phyloP scores from a whole-genome alignment of 176 grass and related monocot species.

The Carex littledalei region DNA sequence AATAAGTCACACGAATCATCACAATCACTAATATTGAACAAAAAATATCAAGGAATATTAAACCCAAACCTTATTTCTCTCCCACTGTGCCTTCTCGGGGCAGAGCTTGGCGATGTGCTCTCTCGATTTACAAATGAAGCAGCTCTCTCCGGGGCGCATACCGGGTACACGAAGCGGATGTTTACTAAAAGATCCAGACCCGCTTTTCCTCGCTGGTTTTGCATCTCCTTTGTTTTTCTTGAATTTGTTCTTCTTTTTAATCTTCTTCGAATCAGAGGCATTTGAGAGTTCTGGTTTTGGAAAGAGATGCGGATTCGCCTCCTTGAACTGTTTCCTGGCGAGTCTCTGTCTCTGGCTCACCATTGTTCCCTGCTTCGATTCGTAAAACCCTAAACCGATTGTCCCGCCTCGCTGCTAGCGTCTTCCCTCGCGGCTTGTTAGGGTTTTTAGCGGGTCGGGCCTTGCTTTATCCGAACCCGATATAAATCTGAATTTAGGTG shows the following conservation, averaged over 20 bases:
- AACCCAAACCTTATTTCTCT: conserved; percentile 77
- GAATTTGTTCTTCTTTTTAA: conserved; percentile 32
- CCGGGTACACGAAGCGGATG: conserved; percentile 75
- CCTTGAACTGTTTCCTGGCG: conserved; percentile 58
- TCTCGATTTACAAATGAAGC: conserved; percentile 90
- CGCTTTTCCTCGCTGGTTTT: conserved; percentile 17
- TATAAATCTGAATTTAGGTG: background rate
- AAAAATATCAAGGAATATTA: background rate
- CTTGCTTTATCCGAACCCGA: background rate
- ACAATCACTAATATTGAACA: background rate
- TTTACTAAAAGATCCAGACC: conserved; percentile 23
- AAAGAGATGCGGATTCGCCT: conserved; percentile 50
- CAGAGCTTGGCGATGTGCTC: conserved; percentile 85
- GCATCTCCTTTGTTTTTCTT: conserved; percentile 38
- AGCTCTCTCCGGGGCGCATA: conserved; percentile 91
- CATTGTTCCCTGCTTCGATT: conserved; percentile 31
- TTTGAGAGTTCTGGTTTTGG: conserved; percentile 26
- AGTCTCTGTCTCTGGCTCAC: conserved; percentile 64
- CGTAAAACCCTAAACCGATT: conserved; percentile 1
- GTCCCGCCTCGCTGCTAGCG: background rate
- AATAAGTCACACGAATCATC: background rate
- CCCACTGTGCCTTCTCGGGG: conserved; percentile 80
- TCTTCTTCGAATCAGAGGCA: conserved; percentile 29
- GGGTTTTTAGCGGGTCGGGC: conserved; percentile 7
- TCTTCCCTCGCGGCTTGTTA: background rate